Evolutionary conservation across 2,329 filamentous ascomycete species (phyloP).

Genomic region (Colletotrichum sp.): DNA sequence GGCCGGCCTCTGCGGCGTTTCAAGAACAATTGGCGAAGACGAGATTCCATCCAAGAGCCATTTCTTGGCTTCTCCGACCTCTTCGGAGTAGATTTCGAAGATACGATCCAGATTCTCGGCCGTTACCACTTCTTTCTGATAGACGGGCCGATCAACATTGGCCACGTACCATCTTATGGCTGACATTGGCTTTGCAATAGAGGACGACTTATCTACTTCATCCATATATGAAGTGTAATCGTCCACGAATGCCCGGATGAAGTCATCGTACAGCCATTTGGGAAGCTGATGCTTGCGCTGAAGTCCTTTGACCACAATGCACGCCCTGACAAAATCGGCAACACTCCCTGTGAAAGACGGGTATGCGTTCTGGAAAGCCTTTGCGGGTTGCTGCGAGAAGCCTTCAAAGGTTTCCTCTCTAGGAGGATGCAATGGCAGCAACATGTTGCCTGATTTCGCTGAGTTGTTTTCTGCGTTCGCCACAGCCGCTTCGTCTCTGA

Average conservation of each 20-base stretch:
- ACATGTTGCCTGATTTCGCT: background rate
- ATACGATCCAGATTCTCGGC: conserved; percentile 38
- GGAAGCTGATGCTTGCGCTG: conserved; percentile 37
- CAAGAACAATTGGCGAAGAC: background rate
- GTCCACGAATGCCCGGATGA: conserved; percentile 48
- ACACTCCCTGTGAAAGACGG: conserved; percentile 45
- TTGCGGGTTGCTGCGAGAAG: conserved; percentile 33
- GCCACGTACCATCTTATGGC: conserved; percentile 48
- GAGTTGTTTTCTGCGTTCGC: background rate
- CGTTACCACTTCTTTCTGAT: conserved; percentile 34
- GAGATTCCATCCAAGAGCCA: background rate
- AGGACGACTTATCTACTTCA: conserved; percentile 21
- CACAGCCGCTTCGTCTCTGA: background rate
- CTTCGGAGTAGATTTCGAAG: conserved; percentile 35
- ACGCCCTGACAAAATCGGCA: conserved; percentile 48
- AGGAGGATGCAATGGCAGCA: background rate
- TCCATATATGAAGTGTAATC: conserved; percentile 48
- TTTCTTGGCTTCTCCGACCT: conserved; percentile 13
- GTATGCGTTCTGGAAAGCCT: conserved; percentile 46
- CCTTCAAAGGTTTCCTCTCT: background rate
- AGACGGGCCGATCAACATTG: conserved; percentile 25
- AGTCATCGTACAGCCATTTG: conserved; percentile 57
- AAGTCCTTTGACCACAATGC: conserved; percentile 47
- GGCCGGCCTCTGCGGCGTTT: background rate
- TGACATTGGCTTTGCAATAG: conserved; percentile 32